Evolutionary conservation across 208 protist genomes (phyloP).

Genomic region (Leishmania gerbilli): DNA sequence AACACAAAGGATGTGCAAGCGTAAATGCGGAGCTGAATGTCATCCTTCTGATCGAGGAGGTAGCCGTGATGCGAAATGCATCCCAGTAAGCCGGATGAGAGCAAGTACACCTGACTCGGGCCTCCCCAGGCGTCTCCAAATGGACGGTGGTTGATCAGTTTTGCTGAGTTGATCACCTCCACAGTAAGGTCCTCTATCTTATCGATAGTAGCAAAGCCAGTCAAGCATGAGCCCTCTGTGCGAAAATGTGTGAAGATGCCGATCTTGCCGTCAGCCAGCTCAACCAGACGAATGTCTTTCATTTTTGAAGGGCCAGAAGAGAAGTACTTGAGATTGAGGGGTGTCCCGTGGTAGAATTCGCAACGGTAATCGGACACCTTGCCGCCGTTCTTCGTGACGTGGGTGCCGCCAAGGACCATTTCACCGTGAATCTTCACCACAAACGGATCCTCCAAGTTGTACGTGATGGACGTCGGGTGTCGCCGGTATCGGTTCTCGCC

Average conservation of each 20-base stretch:
- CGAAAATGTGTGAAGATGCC: conserved; percentile 66
- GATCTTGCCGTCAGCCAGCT: conserved; percentile 49
- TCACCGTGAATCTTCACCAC: conserved; percentile 65
- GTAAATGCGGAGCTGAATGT: conserved; percentile 47
- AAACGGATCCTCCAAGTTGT: conserved; percentile 59
- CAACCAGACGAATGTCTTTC: conserved; percentile 59
- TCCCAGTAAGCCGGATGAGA: conserved; percentile 46
- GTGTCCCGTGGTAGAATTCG: conserved; percentile 56
- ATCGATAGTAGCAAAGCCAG: conserved; percentile 62
- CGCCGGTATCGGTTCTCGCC: conserved; percentile 43
- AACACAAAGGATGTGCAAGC: conserved; percentile 55
- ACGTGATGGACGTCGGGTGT: conserved; percentile 33
- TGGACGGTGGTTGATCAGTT: conserved; percentile 54
- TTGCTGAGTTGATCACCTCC: conserved; percentile 53
- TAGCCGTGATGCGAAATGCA: conserved; percentile 60
- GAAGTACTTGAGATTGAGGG: conserved; percentile 49
- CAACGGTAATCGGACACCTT: conserved; percentile 53
- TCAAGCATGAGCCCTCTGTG: conserved; percentile 47
- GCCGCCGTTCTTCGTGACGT: conserved; percentile 45
- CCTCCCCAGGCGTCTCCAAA: conserved; percentile 58
- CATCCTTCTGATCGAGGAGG: conserved; percentile 37
- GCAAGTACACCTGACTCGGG: conserved; percentile 49
- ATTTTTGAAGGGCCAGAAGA: conserved; percentile 52
- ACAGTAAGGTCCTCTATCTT: conserved; percentile 49
- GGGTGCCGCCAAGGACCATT: conserved; percentile 61